These are phyloP conservation scores for Verticillium nubilum DNA, from an alignment of 2,329 filamentous ascomycete species.

Conservation along the genomic window DNA sequence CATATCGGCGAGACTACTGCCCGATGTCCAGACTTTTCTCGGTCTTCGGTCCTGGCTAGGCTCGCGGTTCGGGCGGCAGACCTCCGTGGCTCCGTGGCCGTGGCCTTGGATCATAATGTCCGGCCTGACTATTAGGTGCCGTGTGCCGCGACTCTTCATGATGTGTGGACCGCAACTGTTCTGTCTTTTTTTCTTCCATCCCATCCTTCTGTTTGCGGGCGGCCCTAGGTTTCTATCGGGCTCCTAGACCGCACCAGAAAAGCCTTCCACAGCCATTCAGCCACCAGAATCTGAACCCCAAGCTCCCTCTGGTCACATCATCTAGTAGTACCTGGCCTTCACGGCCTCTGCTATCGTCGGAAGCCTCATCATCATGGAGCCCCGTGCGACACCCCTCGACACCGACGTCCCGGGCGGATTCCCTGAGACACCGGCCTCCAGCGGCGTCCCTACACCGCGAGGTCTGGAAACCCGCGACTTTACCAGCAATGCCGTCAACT, in stretches of 20 bases:
- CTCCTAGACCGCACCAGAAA: neutral
- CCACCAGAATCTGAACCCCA: neutral
- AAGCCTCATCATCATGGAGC: constrained; percentile 16
- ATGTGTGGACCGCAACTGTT: neutral
- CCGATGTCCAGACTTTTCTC: neutral
- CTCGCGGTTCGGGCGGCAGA: neutral
- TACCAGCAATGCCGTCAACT: neutral
- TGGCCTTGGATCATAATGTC: neutral
- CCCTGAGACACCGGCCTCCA: constrained; percentile 20
- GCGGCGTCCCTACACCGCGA: constrained; percentile 5
- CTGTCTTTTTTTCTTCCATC: neutral
- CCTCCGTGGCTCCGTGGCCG: neutral
- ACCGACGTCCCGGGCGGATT: constrained; percentile 25
- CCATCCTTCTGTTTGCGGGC: neutral
- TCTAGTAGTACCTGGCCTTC: neutral
- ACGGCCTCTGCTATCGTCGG: neutral
- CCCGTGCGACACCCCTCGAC: constrained; percentile 21
- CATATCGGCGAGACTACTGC: neutral
- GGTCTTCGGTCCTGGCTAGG: neutral
- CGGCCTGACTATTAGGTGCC: neutral
- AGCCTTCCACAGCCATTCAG: neutral
- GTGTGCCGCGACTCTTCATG: neutral
- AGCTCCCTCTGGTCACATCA: neutral
- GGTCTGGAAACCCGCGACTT: neutral
- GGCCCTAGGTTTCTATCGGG: neutral